phyloP scores from a whole-genome alignment of 352 stramenopile genomes.

The Phytophthora hibernalis region DNA sequence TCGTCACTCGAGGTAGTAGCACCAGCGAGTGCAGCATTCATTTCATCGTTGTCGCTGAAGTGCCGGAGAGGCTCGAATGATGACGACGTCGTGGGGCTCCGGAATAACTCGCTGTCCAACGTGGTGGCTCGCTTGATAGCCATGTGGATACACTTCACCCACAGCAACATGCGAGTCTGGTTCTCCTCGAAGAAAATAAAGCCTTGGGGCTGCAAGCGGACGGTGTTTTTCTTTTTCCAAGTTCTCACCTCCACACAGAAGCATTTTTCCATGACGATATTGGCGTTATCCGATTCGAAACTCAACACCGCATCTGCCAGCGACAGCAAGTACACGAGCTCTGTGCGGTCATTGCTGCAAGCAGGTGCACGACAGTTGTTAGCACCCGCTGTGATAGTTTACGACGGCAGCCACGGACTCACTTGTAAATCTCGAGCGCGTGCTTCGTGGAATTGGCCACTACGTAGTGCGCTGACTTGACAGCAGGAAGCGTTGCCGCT shows the following conservation, averaged over 20 bases:
- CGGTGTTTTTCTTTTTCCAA: conserved; percentile 75
- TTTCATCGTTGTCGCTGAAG: conserved; percentile 37
- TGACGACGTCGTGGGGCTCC: conserved; percentile 20
- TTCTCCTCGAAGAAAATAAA: conserved; percentile 84
- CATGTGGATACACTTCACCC: conserved; percentile 81
- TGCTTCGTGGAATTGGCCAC: conserved; percentile 59
- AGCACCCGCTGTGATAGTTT: not conserved
- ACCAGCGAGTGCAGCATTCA: conserved; percentile 7
- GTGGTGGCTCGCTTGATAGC: conserved; percentile 64
- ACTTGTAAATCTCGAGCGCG: conserved; percentile 69
- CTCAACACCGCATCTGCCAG: conserved; percentile 59
- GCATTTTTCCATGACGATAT: conserved; percentile 79
- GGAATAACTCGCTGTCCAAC: conserved; percentile 51
- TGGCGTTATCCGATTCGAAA: conserved; percentile 73
- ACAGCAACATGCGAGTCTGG: conserved; percentile 69
- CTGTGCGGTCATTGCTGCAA: conserved; percentile 55
- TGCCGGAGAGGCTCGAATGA: conserved; percentile 19
- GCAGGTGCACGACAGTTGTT: conserved; percentile 1
- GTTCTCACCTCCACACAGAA: conserved; percentile 75
- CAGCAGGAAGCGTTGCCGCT: conserved; percentile 58
- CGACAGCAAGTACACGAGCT: conserved; percentile 71
- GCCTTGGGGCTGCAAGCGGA: conserved; percentile 61
- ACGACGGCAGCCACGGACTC: conserved; percentile 14
- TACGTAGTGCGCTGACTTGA: conserved; percentile 55
- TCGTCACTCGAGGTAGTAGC: conserved; percentile 1